Percentiles rank a stretch among this genome's conserved stretches.
These are phyloP conservation scores for Ustilago crameri DNA, from an alignment of 1,284 basidiomycete species.

Conservation along the genomic window DNA sequence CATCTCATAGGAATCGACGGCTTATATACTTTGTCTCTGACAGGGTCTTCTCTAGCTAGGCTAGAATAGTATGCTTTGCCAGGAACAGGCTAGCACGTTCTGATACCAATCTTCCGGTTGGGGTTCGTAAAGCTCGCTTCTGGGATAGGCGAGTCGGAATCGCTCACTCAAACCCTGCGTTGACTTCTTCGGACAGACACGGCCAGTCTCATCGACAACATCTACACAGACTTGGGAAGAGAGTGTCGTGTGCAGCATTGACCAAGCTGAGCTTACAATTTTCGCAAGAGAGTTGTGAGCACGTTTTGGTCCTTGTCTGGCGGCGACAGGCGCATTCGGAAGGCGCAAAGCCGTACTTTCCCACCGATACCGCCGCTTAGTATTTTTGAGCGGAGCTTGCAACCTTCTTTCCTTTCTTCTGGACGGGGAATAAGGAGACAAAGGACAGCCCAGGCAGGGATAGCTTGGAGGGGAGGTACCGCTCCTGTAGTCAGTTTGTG, in stretches of 20 bases:
- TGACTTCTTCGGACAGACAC: too few species aligned
- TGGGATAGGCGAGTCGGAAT: too few species aligned
- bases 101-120: too few species aligned
- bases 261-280: background rate
- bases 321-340: slow-evolving; percentile 6
- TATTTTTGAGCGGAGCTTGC: background rate
- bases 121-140: too few species aligned
- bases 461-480: background rate
- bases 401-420: background rate
- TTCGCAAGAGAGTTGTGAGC: slow-evolving; percentile 11
- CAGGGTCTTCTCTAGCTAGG: too few species aligned
- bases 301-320: slow-evolving; percentile 13
- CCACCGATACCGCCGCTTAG: slow-evolving; percentile 33
- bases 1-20: too few species aligned
- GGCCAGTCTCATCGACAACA: background rate
- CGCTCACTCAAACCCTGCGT: too few species aligned
- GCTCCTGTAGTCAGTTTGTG: background rate
- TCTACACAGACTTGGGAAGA: background rate
- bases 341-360: slow-evolving; percentile 17
- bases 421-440: background rate
- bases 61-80: too few species aligned
- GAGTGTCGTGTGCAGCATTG: slow-evolving; percentile 9
- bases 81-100: too few species aligned
- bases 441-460: too few species aligned
- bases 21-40: too few species aligned